phyloP scores from a whole-genome alignment of 1,284 basidiomycete species.

The Hemileia vastatrix region DNA sequence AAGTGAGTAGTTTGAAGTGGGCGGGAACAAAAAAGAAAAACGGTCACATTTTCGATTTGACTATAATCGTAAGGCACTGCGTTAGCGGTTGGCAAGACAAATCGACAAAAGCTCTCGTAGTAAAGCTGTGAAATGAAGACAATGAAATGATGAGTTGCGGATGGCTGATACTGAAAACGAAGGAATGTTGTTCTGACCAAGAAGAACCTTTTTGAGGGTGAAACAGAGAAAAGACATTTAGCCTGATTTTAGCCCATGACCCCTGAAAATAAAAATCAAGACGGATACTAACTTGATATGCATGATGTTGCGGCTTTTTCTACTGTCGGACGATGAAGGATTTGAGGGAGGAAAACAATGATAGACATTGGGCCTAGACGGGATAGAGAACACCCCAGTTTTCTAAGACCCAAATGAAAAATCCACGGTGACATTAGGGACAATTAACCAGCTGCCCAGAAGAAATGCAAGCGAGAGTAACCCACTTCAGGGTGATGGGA shows the following conservation, averaged over 20 bases:
- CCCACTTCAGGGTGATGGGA: slow-evolving; percentile 13
- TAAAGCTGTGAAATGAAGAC: neutral
- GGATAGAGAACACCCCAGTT: slow-evolving; percentile 11
- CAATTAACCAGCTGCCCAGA: too few species aligned
- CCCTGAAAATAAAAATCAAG: neutral
- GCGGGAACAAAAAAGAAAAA: neutral
- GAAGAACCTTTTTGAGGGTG: too few species aligned
- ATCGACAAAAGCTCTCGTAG: slow-evolving; percentile 11
- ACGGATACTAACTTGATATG: slow-evolving; percentile 19
- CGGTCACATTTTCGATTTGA: slow-evolving; percentile 8
- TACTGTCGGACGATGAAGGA: slow-evolving; percentile 8
- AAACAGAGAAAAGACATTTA: neutral
- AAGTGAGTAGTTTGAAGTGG: neutral
- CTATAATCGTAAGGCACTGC: slow-evolving; percentile 17
- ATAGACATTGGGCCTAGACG: slow-evolving; percentile 10
- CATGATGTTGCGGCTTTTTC: neutral
- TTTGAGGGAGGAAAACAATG: slow-evolving; percentile 16
- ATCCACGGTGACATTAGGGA: neutral
- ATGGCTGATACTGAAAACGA: neutral
- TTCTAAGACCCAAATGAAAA: neutral
- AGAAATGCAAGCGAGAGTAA: neutral
- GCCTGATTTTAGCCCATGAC: too few species aligned
- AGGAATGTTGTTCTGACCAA: slow-evolving; percentile 4
- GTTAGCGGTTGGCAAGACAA: slow-evolving; percentile 18
- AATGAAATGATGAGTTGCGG: neutral